phyloP scores from a whole-genome alignment of 805 yeast genomes.

The Ogataea corticis region DNA sequence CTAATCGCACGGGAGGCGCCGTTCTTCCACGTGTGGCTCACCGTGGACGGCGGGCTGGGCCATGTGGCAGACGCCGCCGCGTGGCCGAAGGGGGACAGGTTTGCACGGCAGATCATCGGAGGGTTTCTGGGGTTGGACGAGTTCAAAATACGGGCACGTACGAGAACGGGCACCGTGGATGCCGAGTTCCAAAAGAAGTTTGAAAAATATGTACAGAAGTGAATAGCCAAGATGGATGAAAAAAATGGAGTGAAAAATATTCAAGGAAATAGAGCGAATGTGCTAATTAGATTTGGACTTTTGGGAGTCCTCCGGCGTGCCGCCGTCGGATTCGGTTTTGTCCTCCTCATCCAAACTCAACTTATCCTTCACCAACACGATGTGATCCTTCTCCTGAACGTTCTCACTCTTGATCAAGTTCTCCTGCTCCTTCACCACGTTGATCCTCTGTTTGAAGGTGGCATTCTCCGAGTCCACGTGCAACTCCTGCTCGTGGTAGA shows the following conservation, averaged over 20 bases:
- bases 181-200: constrained; percentile 13
- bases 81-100: constrained; percentile 50
- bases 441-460: constrained; percentile 68
- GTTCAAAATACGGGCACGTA: constrained; percentile 35
- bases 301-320: constrained; percentile 4
- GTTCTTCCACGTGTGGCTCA: constrained; percentile 52
- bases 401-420: constrained; percentile 86
- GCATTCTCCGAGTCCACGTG: constrained; percentile 70
- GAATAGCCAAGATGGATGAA: not conserved
- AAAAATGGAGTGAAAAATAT: not conserved
- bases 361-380: constrained; percentile 62
- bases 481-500: constrained; percentile 91
- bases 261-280: no score
- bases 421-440: constrained; percentile 76
- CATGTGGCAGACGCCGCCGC: constrained; percentile 45
- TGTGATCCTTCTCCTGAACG: constrained; percentile 67
- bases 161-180: constrained; percentile 22
- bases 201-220: constrained; percentile 16
- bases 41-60: constrained; percentile 48
- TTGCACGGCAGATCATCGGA: constrained; percentile 48
- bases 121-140: constrained; percentile 43
- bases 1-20: constrained; percentile 49
- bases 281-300: no score
- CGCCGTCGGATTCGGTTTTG: constrained; percentile 5
- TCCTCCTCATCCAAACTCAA: constrained; percentile 55